These are phyloP conservation scores for Syzygium grande DNA, from an alignment of 345 rosid species.

Conservation along the genomic window DNA sequence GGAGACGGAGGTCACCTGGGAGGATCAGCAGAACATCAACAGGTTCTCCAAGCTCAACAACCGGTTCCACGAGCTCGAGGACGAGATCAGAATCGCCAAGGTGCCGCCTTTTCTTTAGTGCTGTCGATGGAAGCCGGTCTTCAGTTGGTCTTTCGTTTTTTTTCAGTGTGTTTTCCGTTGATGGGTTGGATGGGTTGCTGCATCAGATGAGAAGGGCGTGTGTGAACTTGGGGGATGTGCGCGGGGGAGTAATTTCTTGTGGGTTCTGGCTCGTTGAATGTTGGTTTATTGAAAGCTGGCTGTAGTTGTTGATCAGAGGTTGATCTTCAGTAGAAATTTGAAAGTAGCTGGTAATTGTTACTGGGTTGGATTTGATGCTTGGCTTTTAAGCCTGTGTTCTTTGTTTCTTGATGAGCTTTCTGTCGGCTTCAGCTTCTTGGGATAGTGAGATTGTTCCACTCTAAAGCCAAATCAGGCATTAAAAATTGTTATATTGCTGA, in stretches of 20 bases:
- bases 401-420: not conserved
- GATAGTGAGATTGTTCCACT: not conserved
- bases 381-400: not conserved
- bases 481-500: not conserved
- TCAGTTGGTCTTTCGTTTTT: not conserved
- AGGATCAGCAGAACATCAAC: conserved; percentile 93
- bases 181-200: not conserved
- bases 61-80: conserved; percentile 75
- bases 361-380: not conserved
- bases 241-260: not conserved
- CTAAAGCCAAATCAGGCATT: not conserved
- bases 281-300: not conserved
- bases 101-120: conserved; percentile 9
- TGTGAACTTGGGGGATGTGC: not conserved
- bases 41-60: conserved; percentile 78
- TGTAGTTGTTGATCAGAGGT: not conserved
- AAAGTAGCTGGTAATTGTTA: not conserved
- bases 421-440: not conserved
- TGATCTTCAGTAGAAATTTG: not conserved
- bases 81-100: conserved; percentile 80
- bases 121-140: not conserved
- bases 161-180: not conserved
- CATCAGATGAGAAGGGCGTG: not conserved
- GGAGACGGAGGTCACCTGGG: conserved; percentile 89
- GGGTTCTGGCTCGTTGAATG: not conserved